Conservation (phyloP, 108 stramenopile genomes). For the Skeletonema tropicum region DNA sequence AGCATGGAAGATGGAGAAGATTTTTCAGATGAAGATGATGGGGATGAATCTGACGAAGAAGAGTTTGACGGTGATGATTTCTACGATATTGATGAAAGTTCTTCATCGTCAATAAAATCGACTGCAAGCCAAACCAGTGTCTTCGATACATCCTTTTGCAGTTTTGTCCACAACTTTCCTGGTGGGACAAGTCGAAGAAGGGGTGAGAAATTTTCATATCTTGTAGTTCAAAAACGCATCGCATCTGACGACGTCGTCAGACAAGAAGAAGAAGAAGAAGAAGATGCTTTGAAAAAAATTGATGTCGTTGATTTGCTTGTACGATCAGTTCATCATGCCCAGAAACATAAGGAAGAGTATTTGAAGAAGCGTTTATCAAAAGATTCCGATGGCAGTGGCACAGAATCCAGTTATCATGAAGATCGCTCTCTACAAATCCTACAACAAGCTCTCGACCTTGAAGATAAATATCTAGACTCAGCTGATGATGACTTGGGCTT, state of each 20-base stretch:
- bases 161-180: constrained; percentile 86
- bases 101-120: not conserved
- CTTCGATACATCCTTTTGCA: constrained; percentile 74
- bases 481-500: constrained; percentile 68
- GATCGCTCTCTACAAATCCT: constrained; percentile 24
- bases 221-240: constrained; percentile 77
- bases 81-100: constrained; percentile 11
- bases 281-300: not conserved
- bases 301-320: constrained; percentile 61
- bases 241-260: constrained; percentile 8
- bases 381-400: not conserved
- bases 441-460: constrained; percentile 44
- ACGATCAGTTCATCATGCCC: constrained; percentile 48
- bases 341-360: constrained; percentile 31
- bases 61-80: constrained; percentile 19
- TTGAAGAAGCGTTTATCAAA: constrained; percentile 18
- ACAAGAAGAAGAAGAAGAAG: not conserved
- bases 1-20: constrained; percentile 33
- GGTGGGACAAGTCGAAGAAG: constrained; percentile 51
- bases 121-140: constrained; percentile 52
- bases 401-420: constrained; percentile 8
- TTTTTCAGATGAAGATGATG: constrained; percentile 28
- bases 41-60: constrained; percentile 45
- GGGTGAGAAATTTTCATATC: constrained; percentile 86
- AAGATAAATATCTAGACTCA: constrained; percentile 59